Base-by-base conservation (phyloP, 139 green algal species). In the Diplosphaera chodatii region DNA sequence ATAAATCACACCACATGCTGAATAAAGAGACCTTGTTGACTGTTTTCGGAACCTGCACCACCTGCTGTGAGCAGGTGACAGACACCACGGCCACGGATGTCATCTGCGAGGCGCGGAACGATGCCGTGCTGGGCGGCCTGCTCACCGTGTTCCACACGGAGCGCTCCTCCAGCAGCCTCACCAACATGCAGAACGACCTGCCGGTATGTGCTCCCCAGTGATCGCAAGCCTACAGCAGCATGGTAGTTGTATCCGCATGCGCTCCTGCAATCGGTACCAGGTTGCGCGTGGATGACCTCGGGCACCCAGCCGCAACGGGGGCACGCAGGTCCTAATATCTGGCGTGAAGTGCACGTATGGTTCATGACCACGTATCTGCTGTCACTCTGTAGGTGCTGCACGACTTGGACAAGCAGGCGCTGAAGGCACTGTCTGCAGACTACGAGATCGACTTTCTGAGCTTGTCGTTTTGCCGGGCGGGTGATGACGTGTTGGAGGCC, bases 81-180 rank as follows among this genome's bases (percentile, higher is more conserved):
- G 70, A 85, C 56, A 72, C 89, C 32, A 74, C 55, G 25, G 77
- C 66, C 37, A 68, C 67, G 8, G 88, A 95, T 22, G 87, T 97
- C 3, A 34, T 89, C 3, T 97, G 92, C 78, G 67, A 80, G 13
- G 87, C 87, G 34, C 78, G 83, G 65, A 94, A 90, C 63, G 76
- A 85, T 37, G 88, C 89, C 0, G 73, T 84, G 41, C 79, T 97
- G 64, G 88, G 94, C 68, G 92, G 92, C 40, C 81, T 97, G 75
- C 82, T 97, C n/a, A 96, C 87, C 1, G 84, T 97, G 41, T 97
- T 95, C 84, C 91, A 97, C 82, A 84, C 85, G 18, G 92, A 97
- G 82, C 79, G 92, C 33, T 82, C 74, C 40, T 32, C 68, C 28
- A 81, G 89, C 69, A 71, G 75, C 0, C 80, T 95, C 68, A 69